Evolutionary conservation across 1,284 basidiomycete genomes (phyloP).

Genomic region (Cryptococcus sp.): DNA sequence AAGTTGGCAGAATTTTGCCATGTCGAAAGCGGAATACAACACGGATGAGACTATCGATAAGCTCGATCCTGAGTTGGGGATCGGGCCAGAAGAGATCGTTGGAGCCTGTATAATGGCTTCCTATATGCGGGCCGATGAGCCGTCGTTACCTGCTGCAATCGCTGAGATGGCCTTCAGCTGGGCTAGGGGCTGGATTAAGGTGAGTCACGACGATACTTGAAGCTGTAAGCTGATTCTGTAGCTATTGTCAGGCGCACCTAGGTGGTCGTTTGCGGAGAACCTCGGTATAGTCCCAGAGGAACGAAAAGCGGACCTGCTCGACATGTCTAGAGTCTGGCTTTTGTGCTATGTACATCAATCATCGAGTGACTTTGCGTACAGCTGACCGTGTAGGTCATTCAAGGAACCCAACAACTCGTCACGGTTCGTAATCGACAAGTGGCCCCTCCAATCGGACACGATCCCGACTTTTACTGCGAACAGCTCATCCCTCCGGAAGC

Average conservation of each 20-base stretch:
- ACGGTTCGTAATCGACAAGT: conserved; percentile 11
- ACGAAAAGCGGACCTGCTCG: conserved; percentile 23
- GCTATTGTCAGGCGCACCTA: conserved; percentile 10
- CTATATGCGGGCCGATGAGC: conserved; percentile 30
- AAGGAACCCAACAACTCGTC: not conserved
- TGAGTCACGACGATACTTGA: conserved; percentile 6
- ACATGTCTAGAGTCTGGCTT: conserved; percentile 42
- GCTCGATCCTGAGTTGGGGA: conserved; percentile 42
- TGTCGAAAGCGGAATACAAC: conserved; percentile 3
- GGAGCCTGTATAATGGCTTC: conserved; percentile 34
- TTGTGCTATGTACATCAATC: conserved; percentile 35
- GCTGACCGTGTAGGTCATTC: not conserved
- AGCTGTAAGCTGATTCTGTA: not conserved
- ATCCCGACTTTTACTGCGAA: conserved; percentile 22
- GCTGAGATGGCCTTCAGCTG: conserved; percentile 38
- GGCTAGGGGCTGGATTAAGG: conserved; percentile 43
- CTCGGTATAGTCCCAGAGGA: conserved; percentile 32
- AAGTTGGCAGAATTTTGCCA: conserved; percentile 18
- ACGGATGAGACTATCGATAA: conserved; percentile 18
- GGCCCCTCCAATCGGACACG: conserved; percentile 18
- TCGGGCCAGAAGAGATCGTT: conserved; percentile 47
- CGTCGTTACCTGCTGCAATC: conserved; percentile 21
- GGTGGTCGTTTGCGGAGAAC: conserved; percentile 26
- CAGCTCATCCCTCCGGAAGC: conserved; percentile 11
- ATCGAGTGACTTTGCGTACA: too few relatives aligned